These are phyloP conservation scores for Przewalskia tangutica DNA, from an alignment of 257 asterid species.

Conservation along the genomic window DNA sequence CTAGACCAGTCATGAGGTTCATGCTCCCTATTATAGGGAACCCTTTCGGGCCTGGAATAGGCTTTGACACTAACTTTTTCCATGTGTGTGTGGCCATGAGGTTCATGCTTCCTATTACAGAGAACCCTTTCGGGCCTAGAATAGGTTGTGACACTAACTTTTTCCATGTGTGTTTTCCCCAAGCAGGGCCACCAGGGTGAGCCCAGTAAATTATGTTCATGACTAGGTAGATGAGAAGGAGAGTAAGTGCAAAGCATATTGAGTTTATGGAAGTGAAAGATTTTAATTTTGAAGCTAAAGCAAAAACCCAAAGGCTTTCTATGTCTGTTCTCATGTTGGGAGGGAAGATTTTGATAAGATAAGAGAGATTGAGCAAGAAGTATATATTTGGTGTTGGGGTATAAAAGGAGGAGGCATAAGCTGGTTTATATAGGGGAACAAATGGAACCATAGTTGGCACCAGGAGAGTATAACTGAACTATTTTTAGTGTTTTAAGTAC, in stretches of 20 bases:
- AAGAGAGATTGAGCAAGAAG: not conserved
- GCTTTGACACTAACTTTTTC: slow-evolving; percentile 9
- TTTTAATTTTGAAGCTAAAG: slow-evolving; percentile 44
- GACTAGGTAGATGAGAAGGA: slow-evolving; percentile 21
- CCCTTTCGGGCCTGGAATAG: slow-evolving; percentile 75
- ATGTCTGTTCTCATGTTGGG: slow-evolving; percentile 18
- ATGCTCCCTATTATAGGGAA: slow-evolving; percentile 66
- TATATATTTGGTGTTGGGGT: not conserved
- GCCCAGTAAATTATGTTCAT: slow-evolving; percentile 55
- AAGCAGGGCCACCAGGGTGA: slow-evolving; percentile 76
- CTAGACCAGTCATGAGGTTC: slow-evolving; percentile 58
- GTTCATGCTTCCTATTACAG: slow-evolving; percentile 62
- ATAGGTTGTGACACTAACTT: slow-evolving; percentile 19
- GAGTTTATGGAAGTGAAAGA: slow-evolving; percentile 25
- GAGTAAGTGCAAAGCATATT: slow-evolving; percentile 15
- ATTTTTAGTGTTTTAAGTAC: not conserved
- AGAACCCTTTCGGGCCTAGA: slow-evolving; percentile 72
- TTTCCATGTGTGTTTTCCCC: slow-evolving; percentile 45
- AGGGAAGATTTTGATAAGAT: not conserved
- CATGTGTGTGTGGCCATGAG: slow-evolving; percentile 35
- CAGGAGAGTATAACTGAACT: not conserved
- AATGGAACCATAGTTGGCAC: not conserved
- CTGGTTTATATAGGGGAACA: slow-evolving; percentile 5
- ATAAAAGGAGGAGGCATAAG: not conserved
- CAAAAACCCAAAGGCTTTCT: slow-evolving; percentile 55